These are phyloP conservation scores for Endocalyx cinctus DNA, from an alignment of 2,329 filamentous ascomycete genomes.

Conservation along the genomic window DNA sequence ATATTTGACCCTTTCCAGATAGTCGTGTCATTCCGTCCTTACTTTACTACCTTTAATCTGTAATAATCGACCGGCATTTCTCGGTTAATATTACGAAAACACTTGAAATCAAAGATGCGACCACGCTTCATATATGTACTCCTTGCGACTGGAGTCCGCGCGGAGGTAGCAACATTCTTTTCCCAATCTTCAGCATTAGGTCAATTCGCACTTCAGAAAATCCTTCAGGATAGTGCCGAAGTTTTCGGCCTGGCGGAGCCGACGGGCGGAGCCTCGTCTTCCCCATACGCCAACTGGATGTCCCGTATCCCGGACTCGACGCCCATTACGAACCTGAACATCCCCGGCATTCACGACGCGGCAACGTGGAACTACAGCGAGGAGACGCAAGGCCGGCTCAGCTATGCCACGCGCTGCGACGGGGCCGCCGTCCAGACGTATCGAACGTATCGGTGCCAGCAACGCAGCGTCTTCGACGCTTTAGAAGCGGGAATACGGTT, in stretches of 20 bases:
- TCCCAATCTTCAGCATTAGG: no score
- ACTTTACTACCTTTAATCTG: no score
- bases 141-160: no score
- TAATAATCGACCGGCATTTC: no score
- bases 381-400: conserved; percentile 34
- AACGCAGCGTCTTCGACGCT: conserved; percentile 28
- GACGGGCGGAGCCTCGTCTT: conserved; percentile 4
- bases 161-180: no score
- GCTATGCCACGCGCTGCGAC: conserved; percentile 34
- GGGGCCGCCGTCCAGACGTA: conserved; percentile 24
- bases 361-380: conserved; percentile 48
- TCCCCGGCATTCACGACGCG: conserved; percentile 46
- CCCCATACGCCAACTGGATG: conserved; percentile 39
- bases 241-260: conserved; percentile 33
- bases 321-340: conserved; percentile 40
- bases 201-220: conserved; percentile 35
- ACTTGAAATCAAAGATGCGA: no score
- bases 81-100: no score
- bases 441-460: conserved; percentile 38
- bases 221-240: conserved; percentile 36
- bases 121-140: no score
- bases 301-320: conserved; percentile 35
- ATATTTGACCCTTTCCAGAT: no score
- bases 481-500: conserved; percentile 43
- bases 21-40: no score